These are phyloP conservation scores for Cutaneotrichosporon sp. DNA, from an alignment of 1,284 basidiomycete genomes.

Conservation along the genomic window DNA sequence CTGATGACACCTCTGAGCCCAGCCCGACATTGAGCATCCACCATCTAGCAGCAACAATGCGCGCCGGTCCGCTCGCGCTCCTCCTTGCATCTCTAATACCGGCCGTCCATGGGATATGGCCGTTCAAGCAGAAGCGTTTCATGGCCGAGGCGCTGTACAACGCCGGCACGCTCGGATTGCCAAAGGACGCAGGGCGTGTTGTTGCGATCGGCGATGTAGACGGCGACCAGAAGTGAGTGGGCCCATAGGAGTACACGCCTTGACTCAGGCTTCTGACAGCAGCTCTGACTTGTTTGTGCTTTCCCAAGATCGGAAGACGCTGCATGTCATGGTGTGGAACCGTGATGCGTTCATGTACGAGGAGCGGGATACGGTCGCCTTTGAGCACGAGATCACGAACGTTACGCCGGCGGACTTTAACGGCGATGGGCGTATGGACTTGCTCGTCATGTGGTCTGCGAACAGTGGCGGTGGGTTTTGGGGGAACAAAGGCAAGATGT, in stretches of 20 bases:
- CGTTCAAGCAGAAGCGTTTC: slow-evolving; percentile 79
- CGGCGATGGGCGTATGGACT: slow-evolving; percentile 83
- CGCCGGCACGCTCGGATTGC: slow-evolving; percentile 77
- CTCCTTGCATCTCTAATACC: slow-evolving; percentile 13
- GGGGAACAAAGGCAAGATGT: slow-evolving; percentile 28
- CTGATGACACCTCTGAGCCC: not conserved
- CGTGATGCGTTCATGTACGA: slow-evolving; percentile 59
- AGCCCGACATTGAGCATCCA: not conserved
- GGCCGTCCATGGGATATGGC: slow-evolving; percentile 58
- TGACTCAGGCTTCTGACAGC: slow-evolving; percentile 18
- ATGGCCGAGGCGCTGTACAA: slow-evolving; percentile 78
- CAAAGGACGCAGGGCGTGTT: slow-evolving; percentile 63
- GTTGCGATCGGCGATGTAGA: slow-evolving; percentile 92
- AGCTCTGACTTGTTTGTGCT: slow-evolving; percentile 81
- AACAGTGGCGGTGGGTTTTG: slow-evolving; percentile 55
- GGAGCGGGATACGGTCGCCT: slow-evolving; percentile 55
- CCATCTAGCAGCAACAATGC: slow-evolving; percentile 11
- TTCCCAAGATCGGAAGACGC: slow-evolving; percentile 66
- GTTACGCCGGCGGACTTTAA: slow-evolving; percentile 91
- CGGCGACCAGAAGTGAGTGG: slow-evolving; percentile 84
- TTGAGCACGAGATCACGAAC: slow-evolving; percentile 58
- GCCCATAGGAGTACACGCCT: slow-evolving; percentile 7
- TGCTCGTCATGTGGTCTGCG: slow-evolving; percentile 74
- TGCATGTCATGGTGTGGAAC: slow-evolving; percentile 79
- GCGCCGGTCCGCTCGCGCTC: slow-evolving; percentile 16